Percentiles rank a stretch among this genome's conserved stretches.
Conservation (phyloP, 1,284 basidiomycete genomes). For the Fistulinella cinereoalba region DNA sequence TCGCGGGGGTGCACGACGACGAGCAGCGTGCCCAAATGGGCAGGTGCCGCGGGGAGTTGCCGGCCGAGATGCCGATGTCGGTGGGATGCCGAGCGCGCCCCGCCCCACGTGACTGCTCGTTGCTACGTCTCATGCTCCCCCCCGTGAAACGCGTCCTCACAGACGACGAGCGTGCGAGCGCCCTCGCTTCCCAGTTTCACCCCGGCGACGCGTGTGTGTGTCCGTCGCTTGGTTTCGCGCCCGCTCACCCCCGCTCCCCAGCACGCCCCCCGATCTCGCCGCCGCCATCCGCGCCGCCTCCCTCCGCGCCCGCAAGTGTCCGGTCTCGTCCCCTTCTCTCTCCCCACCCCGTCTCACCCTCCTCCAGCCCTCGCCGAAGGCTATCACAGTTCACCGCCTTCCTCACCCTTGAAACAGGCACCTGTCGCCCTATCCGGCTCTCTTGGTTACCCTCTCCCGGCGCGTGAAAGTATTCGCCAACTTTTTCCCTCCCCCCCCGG, state of each 20-base stretch:
- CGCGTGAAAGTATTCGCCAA: conserved; percentile 33
- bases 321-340: conserved; percentile 15
- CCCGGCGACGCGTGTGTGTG: conserved; percentile 21
- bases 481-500: conserved; percentile 29
- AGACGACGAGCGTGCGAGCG: conserved; percentile 37
- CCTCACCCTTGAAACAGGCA: conserved; percentile 32
- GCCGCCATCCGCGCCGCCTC: conserved; percentile 34
- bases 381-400: conserved; percentile 31
- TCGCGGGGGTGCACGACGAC: too few species aligned
- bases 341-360: conserved; percentile 30
- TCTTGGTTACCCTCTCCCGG: conserved; percentile 21
- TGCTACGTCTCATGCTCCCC: conserved; percentile 5
- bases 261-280: conserved; percentile 22
- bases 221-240: conserved; percentile 6
- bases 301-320: conserved; percentile 35
- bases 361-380: conserved; percentile 33
- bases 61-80: conserved; percentile 17
- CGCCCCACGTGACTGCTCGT: conserved; percentile 10
- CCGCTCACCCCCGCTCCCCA: conserved; percentile 1
- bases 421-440: conserved; percentile 20
- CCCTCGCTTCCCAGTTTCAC: conserved; percentile 29
- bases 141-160: conserved; percentile 44
- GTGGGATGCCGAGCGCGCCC: neutral
- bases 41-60: conserved; percentile 7
- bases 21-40: conserved; percentile 13